Evolutionary conservation across 768 basidiomycete species (phyloP), one percentile per base, ranked within the genome.

Genomic region (Amylocystis lapponica): DNA sequence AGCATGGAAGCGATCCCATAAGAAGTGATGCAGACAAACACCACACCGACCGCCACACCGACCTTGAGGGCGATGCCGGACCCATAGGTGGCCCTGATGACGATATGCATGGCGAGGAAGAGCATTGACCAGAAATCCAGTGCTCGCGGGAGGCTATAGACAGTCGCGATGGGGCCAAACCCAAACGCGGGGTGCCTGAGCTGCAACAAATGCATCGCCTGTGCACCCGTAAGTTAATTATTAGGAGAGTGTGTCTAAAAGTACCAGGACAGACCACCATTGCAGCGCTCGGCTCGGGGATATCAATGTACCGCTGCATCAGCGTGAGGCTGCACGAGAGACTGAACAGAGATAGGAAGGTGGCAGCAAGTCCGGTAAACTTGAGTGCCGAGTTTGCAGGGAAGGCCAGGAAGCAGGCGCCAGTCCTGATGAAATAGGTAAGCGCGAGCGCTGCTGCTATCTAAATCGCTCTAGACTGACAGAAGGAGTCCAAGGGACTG

Each of bases 61-160:
- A n/a, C n/a, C n/a, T n/a, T n/a, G n/a, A n/a, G n/a, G n/a, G n/a
- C n/a, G n/a, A n/a, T n/a, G n/a, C n/a, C n/a, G n/a, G n/a, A n/a
- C n/a, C n/a, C n/a, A n/a, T n/a, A n/a, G n/a, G n/a, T n/a, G n/a
- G n/a, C n/a, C n/a, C n/a, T 4, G 21, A 16, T 16, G 8, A 27
- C 13, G 14, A 27, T 27, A 16, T 39, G 21, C 14, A 26, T 5
- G 38, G 16, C 20, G n/a, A 39, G 25, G 23, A 27, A 23, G 13
- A 39, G 9, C 16, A 43, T 42, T 6, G 53, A 46, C 53, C 54
- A 58, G 23, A 36, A 27, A 14, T 35, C 43, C 27, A 55, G 36
- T 20, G 52, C 56, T 26, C 48, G 47, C n/a, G 56, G 56, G 16
- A 47, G 11, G 20, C 43, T 39, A 46, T 41, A 41, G 8, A 46